phyloP scores from a whole-genome alignment of 495 filamentous ascomycete genomes.

The Penicillium dipodomyicola region DNA sequence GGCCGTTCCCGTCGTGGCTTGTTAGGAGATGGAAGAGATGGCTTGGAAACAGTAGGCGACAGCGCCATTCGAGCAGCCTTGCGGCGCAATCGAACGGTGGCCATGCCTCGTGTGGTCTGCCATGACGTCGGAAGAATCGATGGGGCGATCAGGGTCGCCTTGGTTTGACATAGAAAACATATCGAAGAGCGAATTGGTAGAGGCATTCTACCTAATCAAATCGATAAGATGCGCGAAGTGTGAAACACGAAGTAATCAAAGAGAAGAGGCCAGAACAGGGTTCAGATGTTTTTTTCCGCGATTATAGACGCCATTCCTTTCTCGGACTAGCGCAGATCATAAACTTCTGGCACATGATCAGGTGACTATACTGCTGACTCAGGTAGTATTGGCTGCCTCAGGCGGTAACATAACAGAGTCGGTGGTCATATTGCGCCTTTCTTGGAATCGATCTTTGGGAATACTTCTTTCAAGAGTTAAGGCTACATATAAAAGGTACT shows the following conservation, averaged over 20 bases:
- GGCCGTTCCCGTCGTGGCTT: conserved; percentile 38
- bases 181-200: conserved; percentile 33
- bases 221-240: conserved; percentile 1
- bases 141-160: conserved; percentile 20
- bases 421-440: neutral
- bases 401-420: neutral
- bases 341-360: conserved; percentile 20
- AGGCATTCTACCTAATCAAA: conserved; percentile 33
- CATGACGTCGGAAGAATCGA: conserved; percentile 25
- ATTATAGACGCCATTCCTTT: conserved; percentile 21
- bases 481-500: neutral
- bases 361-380: conserved; percentile 10
- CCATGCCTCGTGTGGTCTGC: conserved; percentile 41
- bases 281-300: conserved; percentile 16
- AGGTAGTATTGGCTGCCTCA: neutral
- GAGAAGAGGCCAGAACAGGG: conserved; percentile 26
- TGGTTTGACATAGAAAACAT: conserved; percentile 44
- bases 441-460: neutral
- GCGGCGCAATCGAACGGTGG: conserved; percentile 38
- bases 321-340: conserved; percentile 33
- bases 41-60: conserved; percentile 65
- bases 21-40: conserved; percentile 46
- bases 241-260: neutral
- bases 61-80: conserved; percentile 73
- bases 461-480: neutral